Percentiles rank a stretch among this genome's conserved stretches.
Conservation (phyloP, 2,329 filamentous ascomycete species). For the Botryotinia globosa region DNA sequence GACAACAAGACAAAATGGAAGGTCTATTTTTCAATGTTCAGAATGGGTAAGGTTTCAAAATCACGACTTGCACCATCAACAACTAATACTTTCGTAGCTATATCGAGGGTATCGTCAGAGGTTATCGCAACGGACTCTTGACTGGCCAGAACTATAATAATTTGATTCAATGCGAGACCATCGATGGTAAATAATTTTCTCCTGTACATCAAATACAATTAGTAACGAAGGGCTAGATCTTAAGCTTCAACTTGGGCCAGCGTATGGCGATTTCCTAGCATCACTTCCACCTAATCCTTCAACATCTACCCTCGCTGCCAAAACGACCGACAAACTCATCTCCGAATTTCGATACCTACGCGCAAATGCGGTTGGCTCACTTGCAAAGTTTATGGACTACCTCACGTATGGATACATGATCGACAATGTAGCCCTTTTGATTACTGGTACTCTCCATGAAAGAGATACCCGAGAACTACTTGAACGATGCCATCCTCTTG, state of each 20-base stretch:
- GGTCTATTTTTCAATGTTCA: slow-evolving; percentile 93
- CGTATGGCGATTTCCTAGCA: slow-evolving; percentile 95
- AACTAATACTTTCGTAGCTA: slow-evolving; percentile 58
- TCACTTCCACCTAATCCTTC: slow-evolving; percentile 94
- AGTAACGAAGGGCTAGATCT: slow-evolving; percentile 62
- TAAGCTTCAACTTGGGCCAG: slow-evolving; percentile 93
- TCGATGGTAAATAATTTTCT: slow-evolving; percentile 67
- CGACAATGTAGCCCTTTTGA: slow-evolving; percentile 96
- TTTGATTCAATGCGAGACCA: slow-evolving; percentile 94
- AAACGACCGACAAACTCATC: slow-evolving; percentile 97
- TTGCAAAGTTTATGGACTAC: slow-evolving; percentile 96
- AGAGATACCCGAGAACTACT: slow-evolving; percentile 93
- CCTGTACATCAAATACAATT: not conserved
- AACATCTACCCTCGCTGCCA: slow-evolving; percentile 88
- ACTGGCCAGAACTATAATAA: slow-evolving; percentile 91
- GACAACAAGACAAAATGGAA: slow-evolving; percentile 62
- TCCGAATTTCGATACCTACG: slow-evolving; percentile 96
- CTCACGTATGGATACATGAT: slow-evolving; percentile 99
- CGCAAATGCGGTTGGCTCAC: slow-evolving; percentile 85
- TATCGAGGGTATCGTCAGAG: slow-evolving; percentile 94
- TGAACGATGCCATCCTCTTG: slow-evolving; percentile 92
- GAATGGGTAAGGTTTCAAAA: slow-evolving; percentile 63
- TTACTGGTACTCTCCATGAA: slow-evolving; percentile 96
- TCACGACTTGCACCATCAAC: slow-evolving; percentile 19
- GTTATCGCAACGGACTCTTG: slow-evolving; percentile 91